Percentiles rank a stretch among this genome's conserved stretches.
These are phyloP conservation scores for Petunia secreta DNA, from an alignment of 257 asterid species.

Conservation along the genomic window DNA sequence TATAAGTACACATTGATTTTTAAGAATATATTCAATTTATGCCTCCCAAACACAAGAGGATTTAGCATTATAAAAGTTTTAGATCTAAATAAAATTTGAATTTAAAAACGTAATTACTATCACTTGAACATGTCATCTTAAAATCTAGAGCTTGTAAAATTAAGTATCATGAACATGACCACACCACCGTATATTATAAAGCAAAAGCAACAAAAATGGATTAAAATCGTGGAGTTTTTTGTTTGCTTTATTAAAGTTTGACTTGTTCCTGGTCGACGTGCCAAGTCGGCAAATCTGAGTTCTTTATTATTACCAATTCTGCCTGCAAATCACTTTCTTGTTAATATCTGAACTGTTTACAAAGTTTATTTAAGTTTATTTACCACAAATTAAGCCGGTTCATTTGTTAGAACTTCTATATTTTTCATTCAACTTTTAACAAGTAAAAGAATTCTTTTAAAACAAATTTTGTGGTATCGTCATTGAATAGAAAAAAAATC, in stretches of 20 bases:
- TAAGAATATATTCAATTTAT: slow-evolving; percentile 14
- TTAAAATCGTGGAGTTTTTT: slow-evolving; percentile 10
- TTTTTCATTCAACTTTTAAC: neutral
- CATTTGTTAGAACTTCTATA: neutral
- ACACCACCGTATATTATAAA: neutral
- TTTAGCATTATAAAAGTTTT: too few species aligned
- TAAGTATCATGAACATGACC: too few species aligned
- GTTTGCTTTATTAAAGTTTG: slow-evolving; percentile 10
- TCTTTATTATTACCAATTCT: neutral
- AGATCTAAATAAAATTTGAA: too few species aligned
- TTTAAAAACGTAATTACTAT: too few species aligned
- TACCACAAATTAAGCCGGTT: neutral
- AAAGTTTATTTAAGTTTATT: neutral
- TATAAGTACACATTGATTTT: neutral
- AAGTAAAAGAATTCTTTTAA: neutral
- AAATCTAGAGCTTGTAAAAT: too few species aligned
- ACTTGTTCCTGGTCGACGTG: neutral
- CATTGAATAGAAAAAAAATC: neutral
- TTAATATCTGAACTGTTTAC: neutral
- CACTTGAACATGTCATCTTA: too few species aligned
- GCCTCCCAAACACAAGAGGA: neutral
- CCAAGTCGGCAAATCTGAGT: neutral
- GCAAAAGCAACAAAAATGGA: slow-evolving; percentile 17
- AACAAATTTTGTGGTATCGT: neutral
- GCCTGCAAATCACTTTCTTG: slow-evolving; percentile 4